Base-by-base conservation (phyloP, 768 basidiomycete genomes). In the Pisolithus sp. region DNA sequence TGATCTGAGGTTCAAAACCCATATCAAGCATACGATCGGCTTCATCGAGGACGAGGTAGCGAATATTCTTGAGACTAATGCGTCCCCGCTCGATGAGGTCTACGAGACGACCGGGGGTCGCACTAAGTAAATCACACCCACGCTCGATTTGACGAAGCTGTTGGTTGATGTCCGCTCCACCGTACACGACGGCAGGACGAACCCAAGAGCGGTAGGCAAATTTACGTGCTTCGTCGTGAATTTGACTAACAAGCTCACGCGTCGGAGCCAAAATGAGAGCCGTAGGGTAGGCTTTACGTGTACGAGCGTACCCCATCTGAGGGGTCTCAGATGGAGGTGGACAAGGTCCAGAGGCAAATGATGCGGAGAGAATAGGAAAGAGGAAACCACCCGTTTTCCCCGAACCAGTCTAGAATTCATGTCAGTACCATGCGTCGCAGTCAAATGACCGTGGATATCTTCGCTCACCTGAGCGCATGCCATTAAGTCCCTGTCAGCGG, bases 21-120 rank as follows among this genome's bases (percentile, higher is more conserved):
- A 99, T 99, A 76, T 99, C 96, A 65, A 99, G 81, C 96, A 99
- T 99, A 64, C 96, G 89, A 77, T 99, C 96, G 55, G 96, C 96
- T 75, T 99, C 96, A 63, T 99, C 96, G 50, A 99, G 86, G 24
- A 99, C 96, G 52, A 99, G 86, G 71, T 96, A 98, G 62, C 91
- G 87, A 75, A 99, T 86, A 73, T 97, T 97, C 59, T 91, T 83
- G 55, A 99, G 80, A 65, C 89, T 92, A 77, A 99, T 97, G 53
- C 90, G 83, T 12, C 96, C 96, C 61, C 96, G 89, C 74, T 99
- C 96, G 60, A 99, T 95, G 55, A 99, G 79, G 73, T 99, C 96
- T 56, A 98, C 94, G 43, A 98, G 87, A 69, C 96, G 95, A 57
- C 92, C 92, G 21, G 96, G 96, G 13, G 96, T 99, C 51, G 96